These are phyloP conservation scores for Blastobotrys peoriensis DNA, from an alignment of 805 yeast species.

Conservation along the genomic window DNA sequence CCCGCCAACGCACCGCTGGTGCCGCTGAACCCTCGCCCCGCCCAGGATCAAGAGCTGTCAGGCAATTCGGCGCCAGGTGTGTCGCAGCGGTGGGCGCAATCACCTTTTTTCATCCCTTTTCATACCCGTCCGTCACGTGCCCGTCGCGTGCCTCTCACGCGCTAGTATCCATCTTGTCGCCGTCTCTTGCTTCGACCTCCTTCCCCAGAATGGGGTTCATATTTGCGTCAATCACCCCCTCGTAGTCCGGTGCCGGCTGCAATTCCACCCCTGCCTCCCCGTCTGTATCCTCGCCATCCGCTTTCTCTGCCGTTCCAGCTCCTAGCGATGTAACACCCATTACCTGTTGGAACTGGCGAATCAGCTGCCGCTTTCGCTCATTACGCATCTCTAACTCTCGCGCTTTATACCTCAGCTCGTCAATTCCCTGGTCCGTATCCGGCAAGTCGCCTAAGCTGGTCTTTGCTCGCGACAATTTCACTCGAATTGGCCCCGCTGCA, in stretches of 20 bases:
- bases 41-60: no score
- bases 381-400: slow-evolving; percentile 3
- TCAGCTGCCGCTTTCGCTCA: slow-evolving; percentile 10
- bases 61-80: no score
- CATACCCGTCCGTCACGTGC: no score
- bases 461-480: slow-evolving; percentile 20
- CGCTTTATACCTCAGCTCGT: slow-evolving; percentile 23
- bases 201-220: not conserved
- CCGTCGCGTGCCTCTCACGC: no score
- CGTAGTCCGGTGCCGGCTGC: not conserved
- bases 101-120: no score
- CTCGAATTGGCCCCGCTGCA: slow-evolving; percentile 27
- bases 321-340: slow-evolving; percentile 13
- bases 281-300: not conserved
- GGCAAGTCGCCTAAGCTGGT: slow-evolving; percentile 15
- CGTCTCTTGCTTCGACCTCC: no score
- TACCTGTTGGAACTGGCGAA: slow-evolving; percentile 12
- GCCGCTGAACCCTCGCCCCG: no score
- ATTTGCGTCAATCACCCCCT: not conserved
- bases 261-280: not conserved
- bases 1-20: no score
- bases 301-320: slow-evolving; percentile 4
- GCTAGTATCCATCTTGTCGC: no score
- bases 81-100: no score
- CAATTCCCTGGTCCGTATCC: slow-evolving; percentile 26